Base-by-base conservation (phyloP, 768 basidiomycete genomes). In the Mycena polygramma region DNA sequence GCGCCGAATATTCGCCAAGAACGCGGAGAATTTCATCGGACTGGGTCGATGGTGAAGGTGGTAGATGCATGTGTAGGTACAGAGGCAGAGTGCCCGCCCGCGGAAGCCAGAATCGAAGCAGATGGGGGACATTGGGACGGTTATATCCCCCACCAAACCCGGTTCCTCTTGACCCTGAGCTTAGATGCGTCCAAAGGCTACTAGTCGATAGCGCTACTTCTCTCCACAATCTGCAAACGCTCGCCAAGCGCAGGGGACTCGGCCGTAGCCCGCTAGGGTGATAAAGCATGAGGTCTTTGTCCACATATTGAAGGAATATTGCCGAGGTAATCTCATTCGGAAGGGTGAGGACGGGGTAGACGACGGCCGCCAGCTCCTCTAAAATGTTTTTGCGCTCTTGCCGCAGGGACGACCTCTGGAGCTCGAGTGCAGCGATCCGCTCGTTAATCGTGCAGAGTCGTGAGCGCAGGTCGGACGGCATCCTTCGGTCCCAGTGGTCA, bases 261-360 rank as follows among this genome's bases (percentile, higher is more conserved):
- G 7, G 58, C 17, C 26, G n/a, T n/a, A n/a, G n/a, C n/a, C n/a
- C n/a, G n/a, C n/a, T n/a, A n/a, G n/a, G n/a, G n/a, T n/a, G n/a
- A n/a, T n/a, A n/a, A n/a, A n/a, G n/a, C n/a, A n/a, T 20, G 24
- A 24, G 60, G 57, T 41, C 11, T 22, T 58, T 11, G n/a, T 58
- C 57, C 6, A 45, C 22, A 36, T 51, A 62, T 4, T 63, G 61
- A 17, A 52, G 10, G 61, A 63, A 63, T 8, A 63, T 63, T 43
- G 51, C 61, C 35, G 61, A 26, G 3, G 37, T 41, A 24, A 63
- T 63, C 17, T 63, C 61, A 36, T 14, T 14, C 14, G 61, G 59
- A 36, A 60, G 59, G 6, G 43, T 60, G 35, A 63, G 48, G 22
- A 63, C 49, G 24, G 61, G 61, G 26, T 63, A 63, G 36, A 63